Conservation (phyloP, 225 moss, liverwort and hornwort genomes). For the Asterella californica region DNA sequence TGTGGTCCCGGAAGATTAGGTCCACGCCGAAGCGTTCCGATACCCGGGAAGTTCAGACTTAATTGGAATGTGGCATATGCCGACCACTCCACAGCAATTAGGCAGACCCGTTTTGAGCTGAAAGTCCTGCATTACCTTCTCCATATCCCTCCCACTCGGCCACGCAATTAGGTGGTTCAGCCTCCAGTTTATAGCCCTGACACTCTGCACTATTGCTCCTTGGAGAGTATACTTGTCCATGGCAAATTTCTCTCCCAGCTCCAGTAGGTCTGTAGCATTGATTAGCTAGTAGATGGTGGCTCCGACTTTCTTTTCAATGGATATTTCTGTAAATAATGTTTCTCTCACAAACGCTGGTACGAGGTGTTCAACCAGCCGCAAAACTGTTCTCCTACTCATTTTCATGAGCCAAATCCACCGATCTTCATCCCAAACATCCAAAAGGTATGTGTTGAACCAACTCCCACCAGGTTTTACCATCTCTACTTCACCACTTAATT, state of each 20-base stretch:
- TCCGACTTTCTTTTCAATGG: slow-evolving; percentile 21
- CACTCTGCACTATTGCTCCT: slow-evolving; percentile 15
- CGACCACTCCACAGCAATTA: slow-evolving; percentile 22
- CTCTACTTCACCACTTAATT: background rate
- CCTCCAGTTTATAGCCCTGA: slow-evolving; percentile 22
- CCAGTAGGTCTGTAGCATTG: slow-evolving; percentile 10
- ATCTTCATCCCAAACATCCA: slow-evolving; percentile 5
- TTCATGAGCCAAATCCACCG: slow-evolving; percentile 17
- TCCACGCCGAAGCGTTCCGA: too few species aligned
- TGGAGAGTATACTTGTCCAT: slow-evolving; percentile 14
- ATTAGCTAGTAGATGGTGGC: slow-evolving; percentile 24
- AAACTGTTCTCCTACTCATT: slow-evolving; percentile 14
- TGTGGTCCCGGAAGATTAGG: too few species aligned
- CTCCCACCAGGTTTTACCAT: background rate
- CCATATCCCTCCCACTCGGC: slow-evolving; percentile 20
- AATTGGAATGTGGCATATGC: slow-evolving; percentile 17
- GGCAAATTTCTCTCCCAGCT: slow-evolving; percentile 24
- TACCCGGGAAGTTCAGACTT: slow-evolving; percentile 4
- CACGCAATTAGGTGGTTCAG: slow-evolving; percentile 20
- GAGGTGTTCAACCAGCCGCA: slow-evolving; percentile 11
- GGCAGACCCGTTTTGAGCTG: slow-evolving; percentile 5
- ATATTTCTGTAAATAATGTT: background rate
- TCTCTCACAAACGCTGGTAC: slow-evolving; percentile 6
- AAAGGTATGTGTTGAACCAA: slow-evolving; percentile 15
- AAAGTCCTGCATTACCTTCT: slow-evolving; percentile 21